phyloP scores from a whole-genome alignment of 768 basidiomycete species.

The Cyclocybe cylindracea region DNA sequence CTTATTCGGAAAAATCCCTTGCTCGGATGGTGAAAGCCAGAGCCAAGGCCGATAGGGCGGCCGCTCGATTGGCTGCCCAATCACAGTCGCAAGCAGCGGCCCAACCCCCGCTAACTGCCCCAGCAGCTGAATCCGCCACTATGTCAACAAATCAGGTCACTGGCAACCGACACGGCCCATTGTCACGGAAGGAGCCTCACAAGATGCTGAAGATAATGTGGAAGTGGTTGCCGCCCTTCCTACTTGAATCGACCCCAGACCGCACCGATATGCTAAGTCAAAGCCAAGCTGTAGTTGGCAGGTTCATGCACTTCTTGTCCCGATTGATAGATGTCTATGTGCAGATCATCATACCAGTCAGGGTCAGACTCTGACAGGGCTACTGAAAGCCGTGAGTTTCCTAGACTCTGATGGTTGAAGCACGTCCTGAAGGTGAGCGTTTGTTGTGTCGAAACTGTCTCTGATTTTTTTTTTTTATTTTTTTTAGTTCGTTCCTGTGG shows the following conservation, averaged over 20 bases:
- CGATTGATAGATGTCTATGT: conserved; percentile 99
- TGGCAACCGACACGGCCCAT: conserved; percentile 23
- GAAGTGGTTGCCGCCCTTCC: conserved; percentile 29
- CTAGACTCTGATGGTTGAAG: conserved; percentile 75
- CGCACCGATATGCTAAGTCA: conserved; percentile 76
- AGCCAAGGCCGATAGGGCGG: conserved; percentile 78
- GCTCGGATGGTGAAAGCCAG: conserved; percentile 76
- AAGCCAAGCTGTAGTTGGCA: conserved; percentile 72
- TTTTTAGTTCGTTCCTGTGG: conserved; percentile 96
- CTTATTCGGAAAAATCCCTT: conserved; percentile 86
- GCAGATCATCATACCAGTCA: conserved; percentile 79
- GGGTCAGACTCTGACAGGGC: conserved; percentile 87
- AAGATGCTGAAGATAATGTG: conserved; percentile 42
- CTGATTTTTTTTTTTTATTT: too few relatives aligned
- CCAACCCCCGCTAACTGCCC: conserved; percentile 12
- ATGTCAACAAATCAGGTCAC: conserved; percentile 13
- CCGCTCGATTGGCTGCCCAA: conserved; percentile 58
- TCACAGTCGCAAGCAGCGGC: conserved; percentile 17
- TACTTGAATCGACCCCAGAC: conserved; percentile 42
- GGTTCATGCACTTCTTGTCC: conserved; percentile 90
- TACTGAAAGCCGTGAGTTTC: conserved; percentile 92
- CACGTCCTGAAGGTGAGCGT: conserved; percentile 74
- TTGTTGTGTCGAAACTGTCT: too few relatives aligned
- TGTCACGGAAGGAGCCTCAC: conserved; percentile 30
- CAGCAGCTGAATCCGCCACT: conserved; percentile 26